Evolutionary conservation across 83 land plant genomes (phyloP).

Genomic region (Picea abies): DNA sequence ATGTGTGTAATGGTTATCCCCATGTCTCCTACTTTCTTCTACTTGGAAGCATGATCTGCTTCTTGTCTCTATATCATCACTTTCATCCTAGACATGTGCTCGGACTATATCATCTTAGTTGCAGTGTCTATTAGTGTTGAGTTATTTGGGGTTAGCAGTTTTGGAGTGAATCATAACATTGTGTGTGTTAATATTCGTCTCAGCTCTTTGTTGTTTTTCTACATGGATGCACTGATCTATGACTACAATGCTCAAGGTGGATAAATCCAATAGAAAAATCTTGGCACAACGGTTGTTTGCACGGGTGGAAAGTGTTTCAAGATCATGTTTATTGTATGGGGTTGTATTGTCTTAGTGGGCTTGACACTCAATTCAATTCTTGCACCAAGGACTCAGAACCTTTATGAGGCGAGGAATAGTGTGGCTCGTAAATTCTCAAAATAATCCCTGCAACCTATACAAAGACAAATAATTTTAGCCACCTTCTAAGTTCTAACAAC

Average conservation of each 20-base stretch:
- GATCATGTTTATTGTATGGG: conserved; percentile 50
- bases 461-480: too few relatives aligned
- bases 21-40: conserved; percentile 45
- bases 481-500: too few relatives aligned
- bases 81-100: conserved; percentile 50
- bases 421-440: too few relatives aligned
- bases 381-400: conserved; percentile 21
- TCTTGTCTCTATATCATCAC: conserved; percentile 45
- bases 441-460: too few relatives aligned
- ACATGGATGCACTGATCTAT: conserved; percentile 47
- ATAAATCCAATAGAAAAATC: not conserved
- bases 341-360: conserved; percentile 34
- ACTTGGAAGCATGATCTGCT: conserved; percentile 26
- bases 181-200: conserved; percentile 58
- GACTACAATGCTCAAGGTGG: conserved; percentile 2
- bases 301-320: not conserved
- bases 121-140: conserved; percentile 51
- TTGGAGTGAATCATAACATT: conserved; percentile 67
- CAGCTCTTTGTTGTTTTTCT: conserved; percentile 61
- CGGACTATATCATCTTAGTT: conserved; percentile 50
- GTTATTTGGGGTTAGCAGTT: conserved; percentile 57
- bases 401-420: not conserved
- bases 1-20: conserved; percentile 39
- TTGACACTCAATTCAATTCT: conserved; percentile 35
- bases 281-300: too few relatives aligned